These are phyloP conservation scores for Candida ulmi DNA, from an alignment of 805 yeast genomes.

Conservation along the genomic window DNA sequence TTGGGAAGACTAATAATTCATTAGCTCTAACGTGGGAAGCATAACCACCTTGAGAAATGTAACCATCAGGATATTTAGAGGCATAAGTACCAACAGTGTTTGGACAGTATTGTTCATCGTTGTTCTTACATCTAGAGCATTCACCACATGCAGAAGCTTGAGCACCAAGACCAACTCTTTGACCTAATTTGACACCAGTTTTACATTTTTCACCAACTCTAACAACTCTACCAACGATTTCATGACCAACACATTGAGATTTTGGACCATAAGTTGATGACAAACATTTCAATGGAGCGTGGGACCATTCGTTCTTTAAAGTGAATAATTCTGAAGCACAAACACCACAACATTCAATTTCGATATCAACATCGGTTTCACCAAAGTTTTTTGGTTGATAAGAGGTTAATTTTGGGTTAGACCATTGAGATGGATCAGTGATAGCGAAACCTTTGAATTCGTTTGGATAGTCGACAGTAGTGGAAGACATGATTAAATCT, in stretches of 20 bases:
- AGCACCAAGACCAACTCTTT: slow-evolving; percentile 81
- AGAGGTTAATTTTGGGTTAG: slow-evolving; percentile 44
- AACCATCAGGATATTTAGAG: slow-evolving; percentile 39
- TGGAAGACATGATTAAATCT: slow-evolving; percentile 11
- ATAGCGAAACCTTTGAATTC: slow-evolving; percentile 60
- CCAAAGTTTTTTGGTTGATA: slow-evolving; percentile 44
- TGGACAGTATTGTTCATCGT: slow-evolving; percentile 54
- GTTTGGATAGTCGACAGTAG: slow-evolving; percentile 39
- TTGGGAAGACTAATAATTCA: slow-evolving; percentile 56
- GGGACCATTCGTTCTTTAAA: slow-evolving; percentile 46
- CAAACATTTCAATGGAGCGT: slow-evolving; percentile 16
- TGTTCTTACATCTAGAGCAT: slow-evolving; percentile 52
- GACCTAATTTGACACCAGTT: slow-evolving; percentile 50
- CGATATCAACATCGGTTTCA: slow-evolving; percentile 45
- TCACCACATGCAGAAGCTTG: slow-evolving; percentile 53
- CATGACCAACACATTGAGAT: slow-evolving; percentile 61
- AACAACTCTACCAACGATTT: slow-evolving; percentile 55
- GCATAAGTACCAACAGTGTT: slow-evolving; percentile 47
- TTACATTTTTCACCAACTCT: slow-evolving; percentile 54
- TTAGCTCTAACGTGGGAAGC: slow-evolving; percentile 60
- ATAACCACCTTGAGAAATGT: slow-evolving; percentile 58
- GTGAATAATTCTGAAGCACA: slow-evolving; percentile 63
- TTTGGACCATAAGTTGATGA: slow-evolving; percentile 25
- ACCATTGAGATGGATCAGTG: slow-evolving; percentile 45
- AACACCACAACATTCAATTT: slow-evolving; percentile 57